phyloP scores from a whole-genome alignment of 306 rosid genomes.

The Quercus aquifolioides region DNA sequence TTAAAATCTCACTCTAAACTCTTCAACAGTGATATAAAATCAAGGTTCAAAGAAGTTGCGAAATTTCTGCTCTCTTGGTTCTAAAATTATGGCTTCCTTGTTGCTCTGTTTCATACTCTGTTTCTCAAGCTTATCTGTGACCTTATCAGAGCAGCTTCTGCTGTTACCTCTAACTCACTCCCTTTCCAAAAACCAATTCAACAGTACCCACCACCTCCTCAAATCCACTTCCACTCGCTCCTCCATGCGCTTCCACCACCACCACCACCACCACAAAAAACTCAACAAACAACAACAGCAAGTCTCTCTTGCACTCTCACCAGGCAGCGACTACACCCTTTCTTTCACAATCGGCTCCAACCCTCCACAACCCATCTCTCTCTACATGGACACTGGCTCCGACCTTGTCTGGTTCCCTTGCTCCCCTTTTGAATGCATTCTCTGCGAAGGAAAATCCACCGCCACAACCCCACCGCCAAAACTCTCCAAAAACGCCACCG shows the following conservation, averaged over 20 bases:
- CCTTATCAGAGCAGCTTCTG: conserved; percentile 29
- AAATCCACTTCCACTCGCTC: conserved; percentile 69
- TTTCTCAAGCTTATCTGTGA: conserved; percentile 24
- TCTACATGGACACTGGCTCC: conserved; percentile 96
- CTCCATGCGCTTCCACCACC: conserved; percentile 52
- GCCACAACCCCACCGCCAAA: conserved; percentile 32
- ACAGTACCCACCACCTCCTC: conserved; percentile 69
- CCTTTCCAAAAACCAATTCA: conserved; percentile 57
- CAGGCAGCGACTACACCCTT: conserved; percentile 87
- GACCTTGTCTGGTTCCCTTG: conserved; percentile 98
- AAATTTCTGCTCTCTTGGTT: neutral
- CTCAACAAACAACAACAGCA: conserved; percentile 24
- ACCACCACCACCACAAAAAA: conserved; percentile 8
- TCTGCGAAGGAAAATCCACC: conserved; percentile 75
- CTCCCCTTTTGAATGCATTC: conserved; percentile 81
- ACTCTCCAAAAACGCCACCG: conserved; percentile 32
- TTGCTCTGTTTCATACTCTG: conserved; percentile 46
- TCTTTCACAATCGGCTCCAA: conserved; percentile 53
- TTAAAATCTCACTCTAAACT: neutral
- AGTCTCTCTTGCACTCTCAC: conserved; percentile 76
- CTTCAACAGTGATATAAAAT: neutral
- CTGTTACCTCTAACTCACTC: conserved; percentile 65
- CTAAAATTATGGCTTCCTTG: conserved; percentile 42
- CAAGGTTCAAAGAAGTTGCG: neutral
- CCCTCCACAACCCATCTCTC: conserved; percentile 59